Percentiles rank a stretch among this genome's conserved stretches.
phyloP scores from a whole-genome alignment of 129 eudicot genomes.

The Centella asiatica region DNA sequence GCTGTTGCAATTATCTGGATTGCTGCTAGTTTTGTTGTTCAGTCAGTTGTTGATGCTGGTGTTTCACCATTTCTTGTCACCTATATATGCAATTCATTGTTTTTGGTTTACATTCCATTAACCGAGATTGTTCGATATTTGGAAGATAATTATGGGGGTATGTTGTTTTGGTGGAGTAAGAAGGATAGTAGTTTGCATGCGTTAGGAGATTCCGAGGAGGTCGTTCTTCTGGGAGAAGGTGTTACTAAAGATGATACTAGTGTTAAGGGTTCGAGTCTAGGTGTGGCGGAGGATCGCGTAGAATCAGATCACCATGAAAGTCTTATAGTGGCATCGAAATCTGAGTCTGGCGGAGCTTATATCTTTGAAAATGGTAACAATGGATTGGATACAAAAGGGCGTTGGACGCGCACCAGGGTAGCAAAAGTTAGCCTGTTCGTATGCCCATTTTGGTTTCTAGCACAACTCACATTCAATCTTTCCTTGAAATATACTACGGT shows the following conservation, averaged over 20 bases:
- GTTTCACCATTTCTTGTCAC: slow-evolving; percentile 89
- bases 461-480: slow-evolving; percentile 85
- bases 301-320: slow-evolving; percentile 2
- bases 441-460: slow-evolving; percentile 93
- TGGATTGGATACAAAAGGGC: slow-evolving; percentile 70
- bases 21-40: slow-evolving; percentile 98
- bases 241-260: slow-evolving; percentile 17
- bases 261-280: slow-evolving; percentile 13
- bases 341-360: slow-evolving; percentile 8
- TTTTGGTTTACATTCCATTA: slow-evolving; percentile 70
- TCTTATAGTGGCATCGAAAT: slow-evolving; percentile 15
- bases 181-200: slow-evolving; percentile 21
- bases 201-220: slow-evolving; percentile 42
- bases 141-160: slow-evolving; percentile 51
- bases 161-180: slow-evolving; percentile 53
- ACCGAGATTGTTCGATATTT: slow-evolving; percentile 66
- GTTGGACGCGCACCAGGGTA: slow-evolving; percentile 85
- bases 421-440: slow-evolving; percentile 80
- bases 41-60: slow-evolving; percentile 89
- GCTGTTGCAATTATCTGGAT: slow-evolving; percentile 90
- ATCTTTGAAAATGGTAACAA: slow-evolving; percentile 12
- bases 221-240: slow-evolving; percentile 48
- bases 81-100: slow-evolving; percentile 88
- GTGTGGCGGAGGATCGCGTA: background rate
- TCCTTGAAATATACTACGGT: slow-evolving; percentile 92